phyloP scores from a whole-genome alignment of 352 stramenopile species.

The Globisporangium spiculum region DNA sequence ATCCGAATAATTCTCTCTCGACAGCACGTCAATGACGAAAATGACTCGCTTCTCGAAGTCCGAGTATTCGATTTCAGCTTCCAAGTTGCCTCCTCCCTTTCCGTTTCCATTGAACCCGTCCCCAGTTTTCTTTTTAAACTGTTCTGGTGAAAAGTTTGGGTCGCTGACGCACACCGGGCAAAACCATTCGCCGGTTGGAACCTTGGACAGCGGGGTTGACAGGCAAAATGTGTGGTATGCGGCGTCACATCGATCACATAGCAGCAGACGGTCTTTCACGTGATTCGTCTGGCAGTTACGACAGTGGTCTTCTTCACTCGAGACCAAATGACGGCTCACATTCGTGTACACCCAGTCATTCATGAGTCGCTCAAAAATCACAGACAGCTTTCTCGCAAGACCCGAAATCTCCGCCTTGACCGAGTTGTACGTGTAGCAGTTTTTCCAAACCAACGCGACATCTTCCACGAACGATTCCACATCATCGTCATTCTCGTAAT shows the following conservation, averaged over 20 bases:
- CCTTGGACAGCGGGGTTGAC: slow-evolving; percentile 41
- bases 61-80: slow-evolving; percentile 42
- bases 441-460: slow-evolving; percentile 81
- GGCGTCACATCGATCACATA: slow-evolving; percentile 83
- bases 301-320: slow-evolving; percentile 76
- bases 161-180: slow-evolving; percentile 60
- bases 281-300: slow-evolving; percentile 72
- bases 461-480: slow-evolving; percentile 81
- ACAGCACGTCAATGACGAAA: slow-evolving; percentile 58
- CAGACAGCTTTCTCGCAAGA: slow-evolving; percentile 69
- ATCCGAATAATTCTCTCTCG: slow-evolving; percentile 65
- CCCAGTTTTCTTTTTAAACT: slow-evolving; percentile 43
- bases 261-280: slow-evolving; percentile 55
- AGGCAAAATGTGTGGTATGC: slow-evolving; percentile 85
- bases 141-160: slow-evolving; percentile 50
- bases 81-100: slow-evolving; percentile 16
- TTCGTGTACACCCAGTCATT: slow-evolving; percentile 75
- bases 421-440: slow-evolving; percentile 85
- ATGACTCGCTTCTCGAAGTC: slow-evolving; percentile 67
- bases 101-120: slow-evolving; percentile 21
- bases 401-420: slow-evolving; percentile 76
- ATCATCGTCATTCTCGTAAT: slow-evolving; percentile 81
- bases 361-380: slow-evolving; percentile 79
- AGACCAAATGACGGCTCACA: slow-evolving; percentile 47
- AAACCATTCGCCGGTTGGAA: slow-evolving; percentile 76